Conservation (phyloP, 176 grass and related monocot species). For the Musa beccarii region DNA sequence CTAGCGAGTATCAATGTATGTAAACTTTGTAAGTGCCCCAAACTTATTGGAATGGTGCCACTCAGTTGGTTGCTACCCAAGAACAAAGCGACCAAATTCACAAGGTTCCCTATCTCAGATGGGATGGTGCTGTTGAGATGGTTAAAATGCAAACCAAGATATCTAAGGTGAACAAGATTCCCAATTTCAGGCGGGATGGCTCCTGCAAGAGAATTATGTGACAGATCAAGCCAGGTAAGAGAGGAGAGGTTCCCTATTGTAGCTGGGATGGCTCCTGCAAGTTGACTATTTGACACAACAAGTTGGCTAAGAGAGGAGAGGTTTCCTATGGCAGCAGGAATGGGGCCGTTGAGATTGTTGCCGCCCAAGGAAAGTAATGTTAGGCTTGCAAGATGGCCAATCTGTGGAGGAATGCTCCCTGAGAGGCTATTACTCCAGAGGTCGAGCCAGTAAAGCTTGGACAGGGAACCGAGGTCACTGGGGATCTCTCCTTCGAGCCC, state of each 20-base stretch:
- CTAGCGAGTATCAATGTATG: background rate
- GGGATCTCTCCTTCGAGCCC: background rate
- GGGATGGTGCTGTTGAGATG: background rate
- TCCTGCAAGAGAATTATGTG: background rate
- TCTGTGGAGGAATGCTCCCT: background rate
- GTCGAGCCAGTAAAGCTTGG: background rate
- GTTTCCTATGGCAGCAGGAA: background rate
- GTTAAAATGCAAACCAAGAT: background rate
- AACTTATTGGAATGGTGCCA: background rate
- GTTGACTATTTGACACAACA: background rate
- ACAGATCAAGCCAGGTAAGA: background rate
- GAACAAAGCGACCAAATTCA: background rate
- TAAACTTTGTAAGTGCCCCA: background rate
- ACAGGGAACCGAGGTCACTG: background rate
- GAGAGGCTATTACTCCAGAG: background rate
- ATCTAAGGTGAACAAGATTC: background rate
- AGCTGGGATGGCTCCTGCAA: slow-evolving; percentile 15
- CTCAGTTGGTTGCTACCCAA: background rate
- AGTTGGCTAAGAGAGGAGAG: background rate
- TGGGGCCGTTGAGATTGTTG: background rate
- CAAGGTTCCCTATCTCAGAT: background rate
- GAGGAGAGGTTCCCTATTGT: background rate
- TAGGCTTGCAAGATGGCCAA: background rate
- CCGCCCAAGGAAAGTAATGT: too few species aligned
- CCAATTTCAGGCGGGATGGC: background rate